Evolutionary conservation across 78 protist species (phyloP).

Genomic region (Dictyostelium firmibasis): DNA sequence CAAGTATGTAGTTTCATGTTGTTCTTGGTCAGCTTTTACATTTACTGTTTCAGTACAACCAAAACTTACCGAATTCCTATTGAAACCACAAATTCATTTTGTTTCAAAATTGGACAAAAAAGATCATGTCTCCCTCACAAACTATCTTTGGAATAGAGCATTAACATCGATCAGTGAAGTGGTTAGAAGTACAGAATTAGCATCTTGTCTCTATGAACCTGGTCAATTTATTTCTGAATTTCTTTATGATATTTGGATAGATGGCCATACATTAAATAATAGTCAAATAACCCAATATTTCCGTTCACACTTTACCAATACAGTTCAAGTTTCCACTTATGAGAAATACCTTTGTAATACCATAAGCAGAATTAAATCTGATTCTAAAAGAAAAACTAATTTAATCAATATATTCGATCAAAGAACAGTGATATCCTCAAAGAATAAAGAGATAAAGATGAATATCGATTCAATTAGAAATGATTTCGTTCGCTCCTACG

Average conservation of each 20-base stretch:
- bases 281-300: not conserved
- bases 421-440: not conserved
- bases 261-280: not conserved
- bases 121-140: not conserved
- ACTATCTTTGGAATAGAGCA: conserved; percentile 37
- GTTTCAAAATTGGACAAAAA: not conserved
- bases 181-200: not conserved
- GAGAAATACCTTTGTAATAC: conserved; percentile 18
- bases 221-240: conserved; percentile 31
- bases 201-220: not conserved
- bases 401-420: not conserved
- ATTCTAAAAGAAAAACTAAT: not conserved
- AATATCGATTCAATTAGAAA: not conserved
- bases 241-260: conserved; percentile 22
- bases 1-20: conserved; percentile 6
- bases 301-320: not conserved
- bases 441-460: not conserved
- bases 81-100: conserved; percentile 14
- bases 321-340: not conserved
- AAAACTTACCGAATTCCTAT: not conserved
- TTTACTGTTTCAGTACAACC: not conserved
- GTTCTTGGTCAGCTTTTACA: conserved; percentile 46
- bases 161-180: conserved; percentile 19
- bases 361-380: not conserved
- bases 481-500: not conserved